These are phyloP conservation scores for Borovskyia barvae DNA, from an alignment of 208 protist species.

Conservation along the genomic window DNA sequence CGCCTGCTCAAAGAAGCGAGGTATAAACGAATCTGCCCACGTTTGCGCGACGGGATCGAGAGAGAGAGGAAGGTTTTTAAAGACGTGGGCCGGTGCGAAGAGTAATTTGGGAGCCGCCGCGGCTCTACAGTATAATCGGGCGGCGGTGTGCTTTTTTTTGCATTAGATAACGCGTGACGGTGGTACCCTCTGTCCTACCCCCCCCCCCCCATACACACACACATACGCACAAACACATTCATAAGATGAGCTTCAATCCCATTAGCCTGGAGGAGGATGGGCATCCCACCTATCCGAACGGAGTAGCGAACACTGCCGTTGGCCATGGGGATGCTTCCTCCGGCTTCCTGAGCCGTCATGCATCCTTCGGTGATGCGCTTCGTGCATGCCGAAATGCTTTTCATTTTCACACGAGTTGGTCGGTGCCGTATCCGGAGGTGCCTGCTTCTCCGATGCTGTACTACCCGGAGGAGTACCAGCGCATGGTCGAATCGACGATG, in stretches of 20 bases:
- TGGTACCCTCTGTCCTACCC: background rate
- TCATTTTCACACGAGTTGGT: constrained; percentile 71
- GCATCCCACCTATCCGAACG: constrained; percentile 11
- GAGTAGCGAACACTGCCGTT: background rate
- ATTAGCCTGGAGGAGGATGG: constrained; percentile 67
- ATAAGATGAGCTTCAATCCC: constrained; percentile 60
- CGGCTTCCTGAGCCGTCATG: constrained; percentile 9
- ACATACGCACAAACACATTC: background rate
- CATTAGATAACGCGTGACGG: no score
- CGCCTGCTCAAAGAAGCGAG: no score
- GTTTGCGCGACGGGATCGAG: no score
- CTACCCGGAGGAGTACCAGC: constrained; percentile 47
- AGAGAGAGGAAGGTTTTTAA: no score
- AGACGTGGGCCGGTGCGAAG: no score
- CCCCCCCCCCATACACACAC: background rate
- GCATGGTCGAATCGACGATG: constrained; percentile 32
- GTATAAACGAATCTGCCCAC: no score
- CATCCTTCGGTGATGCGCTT: constrained; percentile 36
- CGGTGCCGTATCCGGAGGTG: constrained; percentile 52
- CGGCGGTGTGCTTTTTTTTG: no score
- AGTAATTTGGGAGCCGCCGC: no score
- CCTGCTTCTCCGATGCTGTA: constrained; percentile 64
- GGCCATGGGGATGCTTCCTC: constrained; percentile 8
- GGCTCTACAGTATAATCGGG: no score
- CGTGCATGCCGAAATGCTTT: constrained; percentile 60